Evolutionary conservation across 23 red algal species (phyloP).

Genomic region (Pyropia haitanensis): DNA sequence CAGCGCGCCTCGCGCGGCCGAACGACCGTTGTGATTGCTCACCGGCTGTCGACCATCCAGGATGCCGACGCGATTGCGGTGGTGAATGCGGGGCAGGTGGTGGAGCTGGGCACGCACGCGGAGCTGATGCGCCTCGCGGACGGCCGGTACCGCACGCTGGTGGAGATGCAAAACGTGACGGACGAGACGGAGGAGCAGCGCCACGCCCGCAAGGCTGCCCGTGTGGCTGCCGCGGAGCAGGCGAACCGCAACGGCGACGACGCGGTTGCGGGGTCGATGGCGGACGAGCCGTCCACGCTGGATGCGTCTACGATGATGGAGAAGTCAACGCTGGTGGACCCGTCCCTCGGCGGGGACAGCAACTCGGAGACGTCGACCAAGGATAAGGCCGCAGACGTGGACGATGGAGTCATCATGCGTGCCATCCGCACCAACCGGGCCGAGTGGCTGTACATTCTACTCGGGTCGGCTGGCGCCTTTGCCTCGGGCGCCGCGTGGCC

Average conservation of each 20-base stretch:
- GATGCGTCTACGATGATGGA: neutral
- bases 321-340: constrained; percentile 6
- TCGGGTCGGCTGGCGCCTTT: constrained; percentile 31
- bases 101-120: constrained; percentile 68
- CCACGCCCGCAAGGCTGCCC: neutral
- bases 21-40: constrained; percentile 92
- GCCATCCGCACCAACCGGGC: constrained; percentile 24
- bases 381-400: constrained; percentile 7
- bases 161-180: constrained; percentile 52
- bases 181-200: constrained; percentile 19
- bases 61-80: constrained; percentile 87
- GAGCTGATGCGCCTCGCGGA: constrained; percentile 37
- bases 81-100: constrained; percentile 66
- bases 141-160: constrained; percentile 65
- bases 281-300: constrained; percentile 5
- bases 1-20: constrained; percentile 54
- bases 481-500: constrained; percentile 42
- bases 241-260: neutral
- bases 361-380: neutral
- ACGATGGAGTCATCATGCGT: constrained; percentile 23
- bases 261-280: constrained; percentile 2
- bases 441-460: constrained; percentile 33
- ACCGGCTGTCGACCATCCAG: constrained; percentile 77
- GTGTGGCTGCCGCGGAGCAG: constrained; percentile 10
- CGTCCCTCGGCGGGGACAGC: neutral